Evolutionary conservation across 2,329 filamentous ascomycete genomes (phyloP).

Genomic region (Aspergillus texensis): DNA sequence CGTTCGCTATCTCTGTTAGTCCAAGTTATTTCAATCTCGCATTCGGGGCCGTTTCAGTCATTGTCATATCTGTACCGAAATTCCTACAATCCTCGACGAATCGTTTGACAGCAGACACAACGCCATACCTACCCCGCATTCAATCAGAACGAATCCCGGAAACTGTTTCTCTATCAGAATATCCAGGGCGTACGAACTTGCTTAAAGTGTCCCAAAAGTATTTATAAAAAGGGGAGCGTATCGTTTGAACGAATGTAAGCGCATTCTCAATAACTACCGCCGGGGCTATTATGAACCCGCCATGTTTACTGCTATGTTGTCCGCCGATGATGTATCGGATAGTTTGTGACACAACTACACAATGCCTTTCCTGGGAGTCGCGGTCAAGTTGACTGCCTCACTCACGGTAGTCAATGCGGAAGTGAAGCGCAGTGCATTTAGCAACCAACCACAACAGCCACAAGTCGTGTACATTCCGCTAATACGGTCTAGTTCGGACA

Average conservation of each 20-base stretch:
- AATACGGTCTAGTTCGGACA: slow-evolving; percentile 11
- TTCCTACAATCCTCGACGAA: not conserved
- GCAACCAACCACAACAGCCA: not conserved
- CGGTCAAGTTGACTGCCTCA: not conserved
- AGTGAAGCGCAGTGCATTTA: slow-evolving; percentile 1
- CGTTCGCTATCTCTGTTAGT: not conserved
- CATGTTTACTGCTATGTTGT: not conserved
- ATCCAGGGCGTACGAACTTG: not conserved
- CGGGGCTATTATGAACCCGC: not conserved
- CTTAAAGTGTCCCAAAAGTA: not conserved
- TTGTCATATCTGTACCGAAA: not conserved
- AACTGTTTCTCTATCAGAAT: not conserved
- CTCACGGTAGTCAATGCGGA: not conserved
- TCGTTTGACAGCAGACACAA: slow-evolving; percentile 4
- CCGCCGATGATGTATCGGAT: not conserved
- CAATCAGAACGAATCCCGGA: not conserved
- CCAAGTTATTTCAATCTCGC: not conserved
- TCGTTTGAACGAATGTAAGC: slow-evolving; percentile 9
- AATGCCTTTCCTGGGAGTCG: not conserved
- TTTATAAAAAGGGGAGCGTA: not conserved
- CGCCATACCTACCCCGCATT: slow-evolving; percentile 12
- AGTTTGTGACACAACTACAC: not conserved
- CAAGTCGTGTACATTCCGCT: not conserved
- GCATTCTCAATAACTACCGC: not conserved
- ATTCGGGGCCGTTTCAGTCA: not conserved